These are phyloP conservation scores for Clarireedia homoeocarpa DNA, from an alignment of 2,329 filamentous ascomycete genomes.

Conservation along the genomic window DNA sequence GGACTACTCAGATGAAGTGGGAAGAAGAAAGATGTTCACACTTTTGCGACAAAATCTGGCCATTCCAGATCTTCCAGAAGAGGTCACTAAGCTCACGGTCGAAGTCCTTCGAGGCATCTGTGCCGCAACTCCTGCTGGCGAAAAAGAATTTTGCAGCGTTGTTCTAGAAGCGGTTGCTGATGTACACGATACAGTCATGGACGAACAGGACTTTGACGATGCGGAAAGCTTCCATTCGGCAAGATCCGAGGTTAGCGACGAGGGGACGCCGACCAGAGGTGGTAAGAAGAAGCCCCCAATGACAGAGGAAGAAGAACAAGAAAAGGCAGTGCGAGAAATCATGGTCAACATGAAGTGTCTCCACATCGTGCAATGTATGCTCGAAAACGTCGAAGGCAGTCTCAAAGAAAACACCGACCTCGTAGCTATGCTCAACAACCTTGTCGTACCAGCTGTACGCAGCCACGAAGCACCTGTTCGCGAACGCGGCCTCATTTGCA, in stretches of 20 bases:
- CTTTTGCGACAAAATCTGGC: constrained; percentile 80
- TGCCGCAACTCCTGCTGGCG: constrained; percentile 62
- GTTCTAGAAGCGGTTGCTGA: constrained; percentile 92
- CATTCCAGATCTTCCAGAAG: constrained; percentile 80
- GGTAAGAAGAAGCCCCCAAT: constrained; percentile 38
- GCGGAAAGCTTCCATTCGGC: constrained; percentile 91
- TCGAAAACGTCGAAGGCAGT: constrained; percentile 83
- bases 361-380: constrained; percentile 94
- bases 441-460: constrained; percentile 90
- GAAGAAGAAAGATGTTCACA: constrained; percentile 90
- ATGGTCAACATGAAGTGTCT: constrained; percentile 98
- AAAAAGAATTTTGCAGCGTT: constrained; percentile 75
- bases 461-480: constrained; percentile 89
- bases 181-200: constrained; percentile 87
- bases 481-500: constrained; percentile 79
- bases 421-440: constrained; percentile 96
- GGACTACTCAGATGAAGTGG: constrained; percentile 97
- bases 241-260: constrained; percentile 70
- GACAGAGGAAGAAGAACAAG: constrained; percentile 57
- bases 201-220: constrained; percentile 49
- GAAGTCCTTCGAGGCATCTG: constrained; percentile 79
- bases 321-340: constrained; percentile 80
- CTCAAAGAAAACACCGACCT: constrained; percentile 84
- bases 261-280: constrained; percentile 43
- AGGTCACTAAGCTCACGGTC: constrained; percentile 81